Percentiles rank a stretch among this genome's conserved stretches.
These are phyloP conservation scores for Chlorencoelia australis DNA, from an alignment of 2,329 filamentous ascomycete species.

Conservation along the genomic window DNA sequence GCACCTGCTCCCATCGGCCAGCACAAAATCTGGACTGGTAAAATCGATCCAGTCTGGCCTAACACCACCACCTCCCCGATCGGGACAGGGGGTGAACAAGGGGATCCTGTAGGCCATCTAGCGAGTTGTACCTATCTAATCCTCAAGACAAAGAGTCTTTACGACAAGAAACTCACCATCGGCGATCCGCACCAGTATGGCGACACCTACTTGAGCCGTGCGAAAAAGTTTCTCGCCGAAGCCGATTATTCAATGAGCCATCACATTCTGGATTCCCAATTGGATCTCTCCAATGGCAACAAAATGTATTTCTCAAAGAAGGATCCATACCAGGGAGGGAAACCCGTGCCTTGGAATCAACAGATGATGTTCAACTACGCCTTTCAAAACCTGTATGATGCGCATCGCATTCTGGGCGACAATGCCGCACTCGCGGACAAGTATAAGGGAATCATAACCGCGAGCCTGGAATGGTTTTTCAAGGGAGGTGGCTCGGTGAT, in stretches of 20 bases:
- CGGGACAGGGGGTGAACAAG: not conserved
- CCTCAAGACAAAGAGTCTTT: not conserved
- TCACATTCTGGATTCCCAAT: not conserved
- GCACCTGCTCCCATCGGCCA: not conserved
- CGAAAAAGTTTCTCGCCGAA: not conserved
- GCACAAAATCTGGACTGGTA: not conserved
- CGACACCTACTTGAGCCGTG: not conserved
- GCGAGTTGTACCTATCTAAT: not conserved
- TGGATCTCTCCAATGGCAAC: not conserved
- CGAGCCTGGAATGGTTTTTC: not conserved
- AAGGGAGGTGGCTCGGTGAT: not conserved
- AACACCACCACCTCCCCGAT: not conserved
- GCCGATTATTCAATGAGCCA: not conserved
- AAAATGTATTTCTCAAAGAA: not conserved
- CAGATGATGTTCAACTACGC: not conserved
- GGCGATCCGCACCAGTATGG: not conserved
- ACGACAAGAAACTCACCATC: not conserved
- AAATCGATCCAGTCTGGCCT: not conserved
- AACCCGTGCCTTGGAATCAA: not conserved
- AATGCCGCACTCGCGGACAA: not conserved
- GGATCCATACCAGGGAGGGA: not conserved
- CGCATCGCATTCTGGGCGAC: not conserved
- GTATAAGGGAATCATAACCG: not conserved
- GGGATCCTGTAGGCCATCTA: not conserved
- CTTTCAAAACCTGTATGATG: not conserved